A percentile compares a stretch with the other conserved stretches of the same genome.
These are phyloP conservation scores for Gossypium davidsonii DNA, from an alignment of 441 rosid species.

Conservation along the genomic window DNA sequence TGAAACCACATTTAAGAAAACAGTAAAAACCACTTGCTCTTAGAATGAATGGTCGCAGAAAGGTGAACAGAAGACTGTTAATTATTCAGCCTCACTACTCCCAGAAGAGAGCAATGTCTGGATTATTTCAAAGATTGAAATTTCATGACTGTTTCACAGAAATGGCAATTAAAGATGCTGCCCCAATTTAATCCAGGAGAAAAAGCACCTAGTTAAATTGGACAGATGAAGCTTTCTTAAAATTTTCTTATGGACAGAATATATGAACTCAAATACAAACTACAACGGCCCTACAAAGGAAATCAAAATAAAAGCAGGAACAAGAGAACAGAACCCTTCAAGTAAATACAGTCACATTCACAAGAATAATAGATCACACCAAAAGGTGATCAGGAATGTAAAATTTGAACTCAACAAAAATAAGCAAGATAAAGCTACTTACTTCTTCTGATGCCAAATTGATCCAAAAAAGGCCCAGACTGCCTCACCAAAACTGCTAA, in stretches of 20 bases:
- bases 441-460: constrained; percentile 47
- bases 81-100: background rate
- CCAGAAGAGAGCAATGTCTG: background rate
- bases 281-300: background rate
- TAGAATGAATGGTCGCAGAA: background rate
- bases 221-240: background rate
- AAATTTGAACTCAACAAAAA: background rate
- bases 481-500: constrained; percentile 83
- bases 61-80: background rate
- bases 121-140: background rate
- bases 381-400: background rate
- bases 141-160: background rate
- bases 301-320: background rate
- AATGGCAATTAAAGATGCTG: constrained; percentile 1
- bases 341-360: background rate
- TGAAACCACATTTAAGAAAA: constrained; percentile 28
- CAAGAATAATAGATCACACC: background rate
- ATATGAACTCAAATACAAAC: background rate
- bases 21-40: constrained; percentile 8
- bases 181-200: background rate
- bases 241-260: background rate
- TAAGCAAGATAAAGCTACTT: constrained; percentile 15
- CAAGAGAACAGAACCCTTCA: background rate
- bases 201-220: background rate
- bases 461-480: constrained; percentile 82